A percentile compares a stretch with the other conserved stretches of the same genome.
These are phyloP conservation scores for Afroboletus lepidellus DNA, from an alignment of 1,284 basidiomycete genomes.

Conservation along the genomic window DNA sequence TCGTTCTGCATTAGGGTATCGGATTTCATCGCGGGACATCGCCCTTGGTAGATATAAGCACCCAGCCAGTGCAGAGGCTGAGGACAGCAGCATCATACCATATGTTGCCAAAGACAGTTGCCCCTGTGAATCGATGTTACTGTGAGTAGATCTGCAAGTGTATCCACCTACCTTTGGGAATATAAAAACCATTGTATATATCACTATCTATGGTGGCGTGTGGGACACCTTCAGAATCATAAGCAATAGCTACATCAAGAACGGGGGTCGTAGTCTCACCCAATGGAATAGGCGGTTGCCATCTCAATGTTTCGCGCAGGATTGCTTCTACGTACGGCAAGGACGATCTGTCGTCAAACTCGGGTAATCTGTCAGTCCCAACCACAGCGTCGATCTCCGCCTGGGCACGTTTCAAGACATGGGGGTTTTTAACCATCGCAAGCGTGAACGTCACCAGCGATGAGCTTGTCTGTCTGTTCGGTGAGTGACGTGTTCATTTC, in stretches of 20 bases:
- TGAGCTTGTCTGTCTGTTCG: not conserved
- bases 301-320: slow-evolving; percentile 36
- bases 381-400: slow-evolving; percentile 31
- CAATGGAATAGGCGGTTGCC: slow-evolving; percentile 15
- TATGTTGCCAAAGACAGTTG: too few relatives aligned
- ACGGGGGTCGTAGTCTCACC: not conserved
- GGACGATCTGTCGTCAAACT: not conserved
- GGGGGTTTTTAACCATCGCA: slow-evolving; percentile 36
- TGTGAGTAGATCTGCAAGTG: too few relatives aligned
- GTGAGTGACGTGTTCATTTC: not conserved
- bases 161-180: slow-evolving; percentile 27
- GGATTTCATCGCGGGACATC: too few relatives aligned
- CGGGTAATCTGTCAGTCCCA: slow-evolving; percentile 37
- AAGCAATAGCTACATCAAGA: not conserved
- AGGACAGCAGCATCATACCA: too few relatives aligned
- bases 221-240: slow-evolving; percentile 14
- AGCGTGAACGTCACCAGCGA: slow-evolving; percentile 28
- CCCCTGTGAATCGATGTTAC: too few relatives aligned
- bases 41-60: too few relatives aligned
- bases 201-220: slow-evolving; percentile 19
- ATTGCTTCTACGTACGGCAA: slow-evolving; percentile 23
- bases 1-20: too few relatives aligned
- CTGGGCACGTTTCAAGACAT: slow-evolving; percentile 22
- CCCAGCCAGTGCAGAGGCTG: too few relatives aligned
- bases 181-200: slow-evolving; percentile 26